A percentile compares a stretch with the other conserved stretches of the same genome.
Evolutionary conservation across 768 basidiomycete genomes (phyloP).

Genomic region (Tremella fuciformis): DNA sequence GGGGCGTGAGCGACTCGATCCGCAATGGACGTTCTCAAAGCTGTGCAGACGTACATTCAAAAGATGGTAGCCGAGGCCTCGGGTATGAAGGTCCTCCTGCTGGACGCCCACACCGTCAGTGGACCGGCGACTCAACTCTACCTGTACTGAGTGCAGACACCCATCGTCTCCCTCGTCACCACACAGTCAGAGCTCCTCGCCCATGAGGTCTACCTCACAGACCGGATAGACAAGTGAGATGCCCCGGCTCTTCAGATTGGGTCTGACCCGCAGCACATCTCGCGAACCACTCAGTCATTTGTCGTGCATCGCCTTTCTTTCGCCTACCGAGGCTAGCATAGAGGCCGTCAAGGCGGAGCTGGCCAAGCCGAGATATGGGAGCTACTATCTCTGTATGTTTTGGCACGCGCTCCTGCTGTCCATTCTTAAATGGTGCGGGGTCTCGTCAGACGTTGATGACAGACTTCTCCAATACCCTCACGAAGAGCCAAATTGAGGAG

Average conservation of each 20-base stretch:
- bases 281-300: conserved; percentile 92
- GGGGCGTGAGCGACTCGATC: not conserved
- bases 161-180: conserved; percentile 88
- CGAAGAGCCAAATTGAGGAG: conserved; percentile 83
- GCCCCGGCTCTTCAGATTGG: conserved; percentile 7
- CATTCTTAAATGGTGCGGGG: not conserved
- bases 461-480: conserved; percentile 96
- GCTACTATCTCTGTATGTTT: conserved; percentile 97
- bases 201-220: conserved; percentile 96
- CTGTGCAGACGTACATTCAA: conserved; percentile 86
- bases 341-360: conserved; percentile 79
- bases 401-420: not conserved
- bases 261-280: conserved; percentile 50
- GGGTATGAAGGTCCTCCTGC: conserved; percentile 91
- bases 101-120: conserved; percentile 88
- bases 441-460: conserved; percentile 1
- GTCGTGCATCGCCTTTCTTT: conserved; percentile 93
- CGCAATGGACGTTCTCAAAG: conserved; percentile 90
- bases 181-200: conserved; percentile 90
- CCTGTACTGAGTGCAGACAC: conserved; percentile 59
- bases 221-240: conserved; percentile 90
- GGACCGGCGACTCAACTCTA: not conserved
- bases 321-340: conserved; percentile 75
- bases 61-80: conserved; percentile 80
- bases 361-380: conserved; percentile 86